Evolutionary conservation across 1,284 basidiomycete genomes (phyloP), one percentile per base, ranked within the genome.

Genomic region (Cerrena zonata): DNA sequence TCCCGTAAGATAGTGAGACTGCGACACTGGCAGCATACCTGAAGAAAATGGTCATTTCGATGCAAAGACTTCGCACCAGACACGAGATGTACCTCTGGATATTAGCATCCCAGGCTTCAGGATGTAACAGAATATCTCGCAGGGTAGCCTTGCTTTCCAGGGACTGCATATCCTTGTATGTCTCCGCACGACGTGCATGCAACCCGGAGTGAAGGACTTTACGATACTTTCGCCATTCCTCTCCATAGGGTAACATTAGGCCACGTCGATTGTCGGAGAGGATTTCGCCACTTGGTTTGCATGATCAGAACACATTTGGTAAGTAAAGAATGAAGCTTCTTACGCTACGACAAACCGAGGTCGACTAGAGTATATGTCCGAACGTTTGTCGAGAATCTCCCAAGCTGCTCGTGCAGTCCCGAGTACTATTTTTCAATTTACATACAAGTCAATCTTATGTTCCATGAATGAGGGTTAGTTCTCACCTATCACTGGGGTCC

Each of bases 371-470:
- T 77, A 78, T 13, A 75, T 75, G 18, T 73, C 70, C 1, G 74
- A 76, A 13, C 73, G 70, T 55, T 77, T 79, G 56, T 79, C 78
- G 11, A 79, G 64, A 11, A 79, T 61, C 55, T 79, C 77, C 75
- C 75, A 78, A 15, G 75, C 75, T 4, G 72, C 71, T 55, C 75
- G 72, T 0, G 74, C 76, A 2, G 70, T 76, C 1, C 76, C 75
- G 24, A 78, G 66, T 2, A 78, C 74, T 73, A 18, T 21, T 15
- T 41, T 11, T 21, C 13, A 24, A 18, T 26, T 18, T 5, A 24
- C 21, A 21, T 19, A 11, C 15, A n/a, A 37, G 50, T 45, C n/a
- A 47, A 12, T 38, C 5, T 13, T 27, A 36, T 24, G 1, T 37
- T 24, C 4, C 7, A 39, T 4, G 5, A 5, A 39, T 39, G n/a